Evolutionary conservation across 306 rosid species (phyloP).

Genomic region (Rubus parviflorus): DNA sequence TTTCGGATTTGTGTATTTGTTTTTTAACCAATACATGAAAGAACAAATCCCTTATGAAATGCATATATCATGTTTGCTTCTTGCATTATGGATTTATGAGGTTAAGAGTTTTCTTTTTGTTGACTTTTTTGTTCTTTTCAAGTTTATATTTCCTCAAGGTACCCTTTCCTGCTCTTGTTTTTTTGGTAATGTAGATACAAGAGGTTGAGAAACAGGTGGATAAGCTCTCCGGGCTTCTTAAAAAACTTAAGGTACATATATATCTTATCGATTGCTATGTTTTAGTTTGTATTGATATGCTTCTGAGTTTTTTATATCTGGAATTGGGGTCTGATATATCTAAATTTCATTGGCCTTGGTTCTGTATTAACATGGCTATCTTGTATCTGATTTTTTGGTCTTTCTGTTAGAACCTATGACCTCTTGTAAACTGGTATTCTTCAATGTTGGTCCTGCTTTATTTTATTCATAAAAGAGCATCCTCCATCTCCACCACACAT

Average conservation of each 20-base stretch:
- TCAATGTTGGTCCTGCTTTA: background rate
- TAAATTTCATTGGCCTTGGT: slow-evolving; percentile 9
- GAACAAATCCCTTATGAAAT: background rate
- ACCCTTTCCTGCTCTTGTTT: background rate
- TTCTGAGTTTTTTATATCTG: background rate
- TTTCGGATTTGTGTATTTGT: slow-evolving; percentile 1
- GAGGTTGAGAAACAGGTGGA: slow-evolving; percentile 76
- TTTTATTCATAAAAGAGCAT: background rate
- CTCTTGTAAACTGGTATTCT: background rate
- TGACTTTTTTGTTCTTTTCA: background rate
- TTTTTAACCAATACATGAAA: background rate
- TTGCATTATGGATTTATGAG: background rate
- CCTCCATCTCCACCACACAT: background rate
- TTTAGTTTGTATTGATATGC: slow-evolving; percentile 9
- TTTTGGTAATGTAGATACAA: slow-evolving; percentile 47
- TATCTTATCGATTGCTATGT: slow-evolving; percentile 17
- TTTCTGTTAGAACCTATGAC: background rate
- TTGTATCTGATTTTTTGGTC: background rate
- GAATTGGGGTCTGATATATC: background rate
- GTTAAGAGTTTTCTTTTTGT: slow-evolving; percentile 5
- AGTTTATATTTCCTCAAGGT: background rate
- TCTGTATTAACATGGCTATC: background rate
- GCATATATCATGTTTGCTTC: background rate
- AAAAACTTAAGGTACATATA: slow-evolving; percentile 64
- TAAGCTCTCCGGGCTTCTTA: slow-evolving; percentile 62